phyloP scores from a whole-genome alignment of 352 stramenopile species.

The Globisporangium irregulare region DNA sequence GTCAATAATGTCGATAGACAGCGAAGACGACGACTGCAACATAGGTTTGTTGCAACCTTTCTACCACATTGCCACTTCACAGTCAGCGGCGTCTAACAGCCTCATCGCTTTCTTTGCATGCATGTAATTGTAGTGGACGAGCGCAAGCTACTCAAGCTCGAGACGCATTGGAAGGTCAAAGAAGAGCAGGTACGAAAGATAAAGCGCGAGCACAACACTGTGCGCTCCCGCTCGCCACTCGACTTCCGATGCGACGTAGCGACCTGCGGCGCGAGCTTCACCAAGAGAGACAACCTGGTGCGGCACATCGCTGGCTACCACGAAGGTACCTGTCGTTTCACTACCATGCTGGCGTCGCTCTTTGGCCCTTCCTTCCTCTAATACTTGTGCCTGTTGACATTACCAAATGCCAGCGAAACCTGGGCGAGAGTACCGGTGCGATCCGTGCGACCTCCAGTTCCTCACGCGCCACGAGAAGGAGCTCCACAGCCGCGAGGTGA shows the following conservation, averaged over 20 bases:
- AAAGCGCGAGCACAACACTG: neutral
- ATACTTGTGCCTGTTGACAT: no score
- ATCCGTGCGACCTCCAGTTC: slow-evolving; percentile 15
- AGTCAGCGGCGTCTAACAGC: no score
- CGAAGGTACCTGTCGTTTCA: slow-evolving; percentile 3
- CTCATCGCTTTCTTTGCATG: neutral
- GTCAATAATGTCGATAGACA: neutral
- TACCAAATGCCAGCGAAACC: neutral
- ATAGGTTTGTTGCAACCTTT: neutral
- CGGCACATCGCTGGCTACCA: slow-evolving; percentile 19
- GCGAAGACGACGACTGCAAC: neutral
- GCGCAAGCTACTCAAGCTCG: neutral
- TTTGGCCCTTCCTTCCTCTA: no score
- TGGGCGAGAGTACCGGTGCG: slow-evolving; percentile 9
- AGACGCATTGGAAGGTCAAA: neutral
- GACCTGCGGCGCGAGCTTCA: slow-evolving; percentile 19
- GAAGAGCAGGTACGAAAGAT: neutral
- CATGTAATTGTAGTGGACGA: neutral
- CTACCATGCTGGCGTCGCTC: neutral
- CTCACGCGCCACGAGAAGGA: slow-evolving; percentile 30
- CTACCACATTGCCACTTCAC: no score
- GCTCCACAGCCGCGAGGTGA: slow-evolving; percentile 16
- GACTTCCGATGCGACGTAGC: slow-evolving; percentile 13
- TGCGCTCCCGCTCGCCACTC: neutral
- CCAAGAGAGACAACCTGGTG: slow-evolving; percentile 11